Evolutionary conservation across 495 filamentous ascomycete genomes (phyloP), one percentile per base, ranked within the genome.

Genomic region (Bacidia rubella): DNA sequence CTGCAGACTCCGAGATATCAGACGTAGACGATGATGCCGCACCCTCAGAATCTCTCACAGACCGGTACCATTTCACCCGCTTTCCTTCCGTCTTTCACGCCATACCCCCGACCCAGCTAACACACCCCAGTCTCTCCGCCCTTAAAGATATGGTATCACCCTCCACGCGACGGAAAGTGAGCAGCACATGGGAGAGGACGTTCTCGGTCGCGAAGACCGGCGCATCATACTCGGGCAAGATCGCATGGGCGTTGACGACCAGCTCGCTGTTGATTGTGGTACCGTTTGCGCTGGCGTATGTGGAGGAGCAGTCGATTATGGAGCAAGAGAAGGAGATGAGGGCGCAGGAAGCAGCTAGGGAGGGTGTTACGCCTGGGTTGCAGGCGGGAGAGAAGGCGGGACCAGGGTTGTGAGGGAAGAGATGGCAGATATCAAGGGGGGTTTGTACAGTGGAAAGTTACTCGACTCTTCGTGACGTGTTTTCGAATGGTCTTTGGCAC

Each of bases 321-420:
- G 90, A 95, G 75, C 88, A 92, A 87, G 92, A 97, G 78, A 81
- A 85, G 69, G 90, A 96, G 74, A 84, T 90, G 81, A 80, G 82
- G 67, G 90, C 94, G 85, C 79, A 86, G 62, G 80, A 87, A 75
- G 78, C 81, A 66, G 85, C 75, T 53, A 79, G 79, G 62, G 78
- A 83, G 70, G 47, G 21, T 23, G 40, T 29, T 47, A 52, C 50
- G 43, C 52, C 52, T 19, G 59, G 55, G 39, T 26, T 51, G 22
- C 27, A 22, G 15, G 24, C 0, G 48, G 23, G 55, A 41, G 40
- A 48, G 43, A 38, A 20, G 47, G 38, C 15, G 27, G 47, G 2
- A 47, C 22, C 27, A 17, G 54, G 58, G 49, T 26, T 53, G 38
- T 50, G 26, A 17, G 11, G 9, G 19, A 22, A 23, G 35, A n/a